phyloP scores from a whole-genome alignment of 2,329 filamentous ascomycete species.

The Verticillium dahliae region DNA sequence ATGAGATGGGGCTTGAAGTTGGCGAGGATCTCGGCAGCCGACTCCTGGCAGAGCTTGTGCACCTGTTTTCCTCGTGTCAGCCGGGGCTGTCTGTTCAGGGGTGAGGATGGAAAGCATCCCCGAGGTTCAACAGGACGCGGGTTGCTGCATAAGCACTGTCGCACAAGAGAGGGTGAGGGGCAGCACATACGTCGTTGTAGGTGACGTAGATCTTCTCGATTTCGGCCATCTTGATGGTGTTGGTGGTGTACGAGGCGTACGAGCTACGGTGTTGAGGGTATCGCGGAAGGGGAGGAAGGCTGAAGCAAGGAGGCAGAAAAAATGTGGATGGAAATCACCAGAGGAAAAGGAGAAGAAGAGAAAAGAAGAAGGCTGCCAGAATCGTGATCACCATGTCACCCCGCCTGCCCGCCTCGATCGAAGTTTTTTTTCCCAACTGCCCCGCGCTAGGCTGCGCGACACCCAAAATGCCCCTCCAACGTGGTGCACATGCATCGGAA shows the following conservation, averaged over 20 bases:
- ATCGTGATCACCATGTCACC: background rate
- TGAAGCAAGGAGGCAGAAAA: background rate
- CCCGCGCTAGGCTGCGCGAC: background rate
- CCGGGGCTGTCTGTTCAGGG: background rate
- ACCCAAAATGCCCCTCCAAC: background rate
- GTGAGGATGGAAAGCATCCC: background rate
- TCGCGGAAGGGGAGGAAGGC: background rate
- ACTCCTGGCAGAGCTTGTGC: slow-evolving; percentile 91
- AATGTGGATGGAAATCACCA: background rate
- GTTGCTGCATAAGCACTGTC: background rate
- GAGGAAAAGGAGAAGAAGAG: background rate
- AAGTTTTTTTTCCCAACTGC: background rate
- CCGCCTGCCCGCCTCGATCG: background rate
- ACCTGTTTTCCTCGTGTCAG: slow-evolving; percentile 49
- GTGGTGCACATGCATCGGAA: background rate
- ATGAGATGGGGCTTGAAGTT: slow-evolving; percentile 91
- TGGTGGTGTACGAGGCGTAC: background rate
- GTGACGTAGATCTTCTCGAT: slow-evolving; percentile 81
- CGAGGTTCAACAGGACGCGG: background rate
- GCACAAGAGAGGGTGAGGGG: background rate
- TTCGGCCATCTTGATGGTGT: slow-evolving; percentile 41
- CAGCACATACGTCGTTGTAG: slow-evolving; percentile 72
- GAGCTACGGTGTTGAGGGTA: background rate
- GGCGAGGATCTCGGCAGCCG: slow-evolving; percentile 73
- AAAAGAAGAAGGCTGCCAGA: background rate